These are phyloP conservation scores for Trichomonas vaginalis DNA, from an alignment of 208 protist genomes.

Conservation along the genomic window DNA sequence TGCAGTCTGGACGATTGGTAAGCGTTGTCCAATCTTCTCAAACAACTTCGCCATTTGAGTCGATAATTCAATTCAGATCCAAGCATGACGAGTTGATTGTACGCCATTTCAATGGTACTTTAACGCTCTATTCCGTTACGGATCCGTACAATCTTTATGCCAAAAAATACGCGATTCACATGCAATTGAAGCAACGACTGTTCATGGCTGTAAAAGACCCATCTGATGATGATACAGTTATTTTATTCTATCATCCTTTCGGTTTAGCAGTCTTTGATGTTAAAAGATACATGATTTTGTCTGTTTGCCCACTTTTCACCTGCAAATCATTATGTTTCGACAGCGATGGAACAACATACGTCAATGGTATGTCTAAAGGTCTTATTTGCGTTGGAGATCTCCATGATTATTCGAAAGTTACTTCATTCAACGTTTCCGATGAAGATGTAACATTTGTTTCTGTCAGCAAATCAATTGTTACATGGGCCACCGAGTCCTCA, in stretches of 20 bases:
- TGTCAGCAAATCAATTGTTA: neutral
- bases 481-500: neutral
- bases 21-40: neutral
- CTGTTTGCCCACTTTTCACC: neutral
- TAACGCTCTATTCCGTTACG: neutral
- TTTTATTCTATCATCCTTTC: neutral
- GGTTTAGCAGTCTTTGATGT: neutral
- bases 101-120: neutral
- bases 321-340: neutral
- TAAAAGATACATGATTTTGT: neutral
- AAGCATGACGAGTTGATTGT: neutral
- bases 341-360: neutral
- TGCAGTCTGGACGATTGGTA: neutral
- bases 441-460: neutral
- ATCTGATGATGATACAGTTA: neutral
- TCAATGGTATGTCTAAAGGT: neutral
- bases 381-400: neutral
- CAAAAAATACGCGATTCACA: neutral
- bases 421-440: neutral
- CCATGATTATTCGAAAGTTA: neutral
- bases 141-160: neutral
- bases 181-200: neutral
- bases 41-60: neutral
- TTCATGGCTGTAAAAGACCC: neutral
- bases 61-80: neutral